Percentiles rank a stretch among this genome's conserved stretches.
Conservation (phyloP, 2,329 filamentous ascomycete species). For the Helminthosporium solani region DNA sequence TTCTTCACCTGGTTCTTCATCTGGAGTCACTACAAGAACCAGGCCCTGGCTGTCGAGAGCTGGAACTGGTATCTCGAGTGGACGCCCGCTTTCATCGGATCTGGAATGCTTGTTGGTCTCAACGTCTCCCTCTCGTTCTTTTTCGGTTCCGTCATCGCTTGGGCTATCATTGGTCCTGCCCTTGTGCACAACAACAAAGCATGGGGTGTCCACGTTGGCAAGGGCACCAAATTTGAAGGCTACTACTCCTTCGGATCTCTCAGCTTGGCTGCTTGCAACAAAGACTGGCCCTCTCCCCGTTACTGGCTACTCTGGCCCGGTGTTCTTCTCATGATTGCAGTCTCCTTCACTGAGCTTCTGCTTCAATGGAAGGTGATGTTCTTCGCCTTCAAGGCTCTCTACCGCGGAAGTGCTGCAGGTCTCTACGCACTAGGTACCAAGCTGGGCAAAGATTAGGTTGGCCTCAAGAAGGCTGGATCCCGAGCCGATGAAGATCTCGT, state of each 20-base stretch:
- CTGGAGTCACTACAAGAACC: conserved; percentile 55
- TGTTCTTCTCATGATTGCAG: conserved; percentile 53
- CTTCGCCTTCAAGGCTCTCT: conserved; percentile 52
- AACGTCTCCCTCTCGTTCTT: conserved; percentile 62
- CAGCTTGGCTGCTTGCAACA: conserved; percentile 34
- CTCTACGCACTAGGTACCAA: conserved; percentile 45
- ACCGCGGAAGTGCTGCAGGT: conserved; percentile 47
- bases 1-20: conserved; percentile 57
- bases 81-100: conserved; percentile 62
- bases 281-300: conserved; percentile 49
- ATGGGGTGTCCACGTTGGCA: conserved; percentile 42
- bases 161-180: conserved; percentile 58
- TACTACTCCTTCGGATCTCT: conserved; percentile 46
- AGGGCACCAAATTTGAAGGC: conserved; percentile 48
- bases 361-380: conserved; percentile 49
- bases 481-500: conserved; percentile 47
- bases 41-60: conserved; percentile 56
- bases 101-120: conserved; percentile 59
- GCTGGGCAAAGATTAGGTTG: conserved; percentile 46
- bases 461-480: conserved; percentile 47
- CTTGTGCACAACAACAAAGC: conserved; percentile 56
- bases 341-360: conserved; percentile 50
- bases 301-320: conserved; percentile 57
- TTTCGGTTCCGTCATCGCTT: conserved; percentile 56
- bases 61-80: conserved; percentile 64